Conservation (phyloP, 148 eudicot species). For the Gaultheria prostrata region DNA sequence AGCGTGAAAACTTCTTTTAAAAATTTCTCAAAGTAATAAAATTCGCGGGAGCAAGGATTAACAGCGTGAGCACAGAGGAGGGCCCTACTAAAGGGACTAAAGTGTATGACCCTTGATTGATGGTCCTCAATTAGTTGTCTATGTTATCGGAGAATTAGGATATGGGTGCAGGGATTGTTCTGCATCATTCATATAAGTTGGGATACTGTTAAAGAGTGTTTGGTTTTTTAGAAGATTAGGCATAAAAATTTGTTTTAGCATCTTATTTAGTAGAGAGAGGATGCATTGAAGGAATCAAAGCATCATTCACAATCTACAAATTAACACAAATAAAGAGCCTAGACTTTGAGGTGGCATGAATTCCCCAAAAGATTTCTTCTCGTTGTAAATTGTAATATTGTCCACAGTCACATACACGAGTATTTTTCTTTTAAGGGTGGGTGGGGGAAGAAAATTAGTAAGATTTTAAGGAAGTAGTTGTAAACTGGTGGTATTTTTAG, state of each 20-base stretch:
- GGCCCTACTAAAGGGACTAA: background rate
- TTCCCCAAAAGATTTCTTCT: background rate
- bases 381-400: background rate
- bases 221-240: background rate
- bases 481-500: background rate
- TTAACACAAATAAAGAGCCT: background rate
- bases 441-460: background rate
- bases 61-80: background rate
- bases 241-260: background rate
- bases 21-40: background rate
- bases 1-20: background rate
- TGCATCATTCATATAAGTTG: background rate
- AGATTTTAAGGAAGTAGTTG: background rate
- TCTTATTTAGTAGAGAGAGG: background rate
- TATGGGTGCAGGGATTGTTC: background rate
- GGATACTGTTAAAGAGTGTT: background rate
- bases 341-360: slow-evolving; percentile 6
- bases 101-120: background rate
- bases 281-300: background rate
- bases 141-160: background rate
- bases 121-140: background rate
- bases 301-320: background rate
- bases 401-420: background rate
- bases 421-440: background rate
- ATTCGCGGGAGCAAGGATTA: background rate